Evolutionary conservation across 371 early-diverging fungal genomes (phyloP).

Genomic region (Actinomortierella ambigua): DNA sequence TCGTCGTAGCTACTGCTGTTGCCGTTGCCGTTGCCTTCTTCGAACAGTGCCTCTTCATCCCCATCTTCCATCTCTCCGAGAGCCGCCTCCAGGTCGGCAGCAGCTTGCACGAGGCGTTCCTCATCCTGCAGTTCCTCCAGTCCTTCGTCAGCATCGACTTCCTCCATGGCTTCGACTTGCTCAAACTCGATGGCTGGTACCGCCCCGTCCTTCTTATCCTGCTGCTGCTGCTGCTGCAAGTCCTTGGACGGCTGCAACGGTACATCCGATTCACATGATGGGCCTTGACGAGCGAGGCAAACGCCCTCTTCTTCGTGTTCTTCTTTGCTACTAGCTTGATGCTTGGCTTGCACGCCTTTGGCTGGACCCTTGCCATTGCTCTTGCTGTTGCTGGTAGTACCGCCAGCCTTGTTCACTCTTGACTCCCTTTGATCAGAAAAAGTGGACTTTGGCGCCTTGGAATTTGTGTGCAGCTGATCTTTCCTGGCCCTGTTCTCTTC

Average conservation of each 20-base stretch:
- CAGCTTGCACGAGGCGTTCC: slow-evolving; percentile 8
- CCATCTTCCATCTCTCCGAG: slow-evolving; percentile 5
- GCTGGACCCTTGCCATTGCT: no score
- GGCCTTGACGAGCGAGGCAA: no score
- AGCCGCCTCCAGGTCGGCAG: slow-evolving; percentile 7
- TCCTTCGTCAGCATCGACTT: neutral
- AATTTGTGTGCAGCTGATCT: no score
- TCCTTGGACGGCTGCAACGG: neutral
- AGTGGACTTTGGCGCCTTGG: no score
- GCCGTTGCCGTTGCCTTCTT: neutral
- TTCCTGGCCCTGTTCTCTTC: no score
- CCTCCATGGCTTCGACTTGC: neutral
- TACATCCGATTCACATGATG: neutral
- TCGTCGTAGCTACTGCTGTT: slow-evolving; percentile 2
- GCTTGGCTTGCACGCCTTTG: no score
- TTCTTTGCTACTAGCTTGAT: no score
- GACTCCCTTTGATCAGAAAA: no score
- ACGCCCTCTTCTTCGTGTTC: no score
- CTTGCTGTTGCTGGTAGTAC: no score
- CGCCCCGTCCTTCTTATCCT: neutral
- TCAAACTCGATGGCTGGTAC: neutral
- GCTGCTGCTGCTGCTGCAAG: neutral
- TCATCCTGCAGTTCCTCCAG: neutral
- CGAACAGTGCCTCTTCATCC: neutral
- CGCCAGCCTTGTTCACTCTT: no score